Evolutionary conservation across 306 rosid genomes (phyloP).

Genomic region (Prunus persica): Prunus_persica_NCBIv2 NC_034009.1:26202501-26203000

Average conservation of each 20-base stretch:
- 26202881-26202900: neutral
- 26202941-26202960: neutral
- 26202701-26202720: neutral
- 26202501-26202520: conserved; percentile 58
- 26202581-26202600: conserved; percentile 1
- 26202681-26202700: neutral
- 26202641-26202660: neutral
- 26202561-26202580: neutral
- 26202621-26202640: neutral
- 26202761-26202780: neutral
- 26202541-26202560: neutral
- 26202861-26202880: neutral
- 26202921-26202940: neutral
- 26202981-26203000: neutral
- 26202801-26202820: neutral
- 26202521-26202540: conserved; percentile 15
- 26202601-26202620: neutral
- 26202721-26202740: neutral
- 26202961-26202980: neutral
- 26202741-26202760: neutral
- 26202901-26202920: neutral
- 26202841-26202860: neutral
- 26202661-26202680: neutral
- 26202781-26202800: neutral
- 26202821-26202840: neutral